Base-by-base conservation (phyloP, 2,329 filamentous ascomycete genomes). In the Aspergillus novoparasiticus region DNA sequence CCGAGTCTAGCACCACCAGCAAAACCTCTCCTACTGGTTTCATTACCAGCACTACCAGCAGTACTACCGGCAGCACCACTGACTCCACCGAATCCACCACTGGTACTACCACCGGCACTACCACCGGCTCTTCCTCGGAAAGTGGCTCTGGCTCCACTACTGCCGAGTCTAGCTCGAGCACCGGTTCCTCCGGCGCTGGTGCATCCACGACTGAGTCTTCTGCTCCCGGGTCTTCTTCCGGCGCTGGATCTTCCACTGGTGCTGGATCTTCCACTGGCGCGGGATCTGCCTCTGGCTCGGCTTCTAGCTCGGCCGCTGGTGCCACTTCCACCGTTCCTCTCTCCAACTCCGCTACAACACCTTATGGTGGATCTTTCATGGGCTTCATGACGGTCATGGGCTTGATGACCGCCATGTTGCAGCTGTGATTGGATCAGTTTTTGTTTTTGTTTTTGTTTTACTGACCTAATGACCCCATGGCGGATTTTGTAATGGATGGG, bases 401-500 rank as follows among this genome's bases (percentile, higher is more conserved):
- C 55, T 51, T 76, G 62, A 48, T 75, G 46, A 64, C 69, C 54
- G 71, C 72, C 45, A 67, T 76, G 67, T 57, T 76, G 51, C 72
- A 74, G 67, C 64, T 76, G 60, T 76, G 71, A 70, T 39, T 12
- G 43, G 45, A 26, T 26, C 45, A 39, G 3, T 28, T 19, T 51
- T 54, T 45, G 26, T 57, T 21, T n/a, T 48, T 48, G 26, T 36
- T 57, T 30, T 48, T 57, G 41, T 32, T 41, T 50, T 41, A 41
- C 28, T 19, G 26, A 21, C 48, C 43, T 46, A 43, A 51, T 41
- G 36, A 34, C 32, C 43, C 34, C 45, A 48, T 50, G 57, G 30
- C 34, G 34, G 34, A 32, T 34, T 16, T n/a, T 50, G 45, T 51
- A 50, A 50, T 59, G 32, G 30, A 50, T 32, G 46, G 32, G 26